Percentiles rank a stretch among this genome's conserved stretches.
Evolutionary conservation across 2,329 filamentous ascomycete species (phyloP).

Genomic region (Colletotrichum chrysophilum): DNA sequence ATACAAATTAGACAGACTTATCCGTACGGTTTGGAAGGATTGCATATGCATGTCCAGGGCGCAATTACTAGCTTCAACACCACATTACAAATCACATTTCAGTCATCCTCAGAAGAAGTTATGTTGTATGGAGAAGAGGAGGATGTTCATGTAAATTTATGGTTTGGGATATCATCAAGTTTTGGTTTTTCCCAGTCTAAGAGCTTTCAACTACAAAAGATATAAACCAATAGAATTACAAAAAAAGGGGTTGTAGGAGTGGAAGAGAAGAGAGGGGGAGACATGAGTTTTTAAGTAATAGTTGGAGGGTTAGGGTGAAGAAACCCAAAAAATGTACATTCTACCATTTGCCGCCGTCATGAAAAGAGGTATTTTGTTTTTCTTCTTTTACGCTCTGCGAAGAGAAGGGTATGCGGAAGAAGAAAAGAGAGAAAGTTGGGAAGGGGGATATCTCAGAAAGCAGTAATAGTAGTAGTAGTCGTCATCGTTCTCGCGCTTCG

Average conservation of each 20-base stretch:
- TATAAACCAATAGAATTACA: constrained; percentile 10
- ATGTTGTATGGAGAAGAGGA: neutral
- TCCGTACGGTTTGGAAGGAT: neutral
- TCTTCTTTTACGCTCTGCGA: neutral
- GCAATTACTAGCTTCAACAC: neutral
- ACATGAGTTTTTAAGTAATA: neutral
- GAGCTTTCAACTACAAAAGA: neutral
- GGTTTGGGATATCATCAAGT: neutral
- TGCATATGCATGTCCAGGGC: neutral
- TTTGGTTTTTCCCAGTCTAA: neutral
- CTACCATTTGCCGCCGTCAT: constrained; percentile 4
- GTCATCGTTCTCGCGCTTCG: constrained; percentile 21
- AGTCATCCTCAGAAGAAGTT: too few relatives aligned
- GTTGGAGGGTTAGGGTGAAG: neutral
- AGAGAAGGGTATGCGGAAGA: neutral
- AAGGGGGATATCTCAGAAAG: constrained; percentile 13
- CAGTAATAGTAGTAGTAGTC: constrained; percentile 6
- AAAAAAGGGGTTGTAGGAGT: neutral
- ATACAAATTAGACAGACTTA: neutral
- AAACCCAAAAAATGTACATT: constrained; percentile 15
- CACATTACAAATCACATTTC: neutral
- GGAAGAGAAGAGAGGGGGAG: neutral
- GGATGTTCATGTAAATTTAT: neutral
- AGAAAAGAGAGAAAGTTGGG: neutral
- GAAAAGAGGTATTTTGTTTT: neutral